These are phyloP conservation scores for Citrullus amarus DNA, from an alignment of 306 rosid species.

Conservation along the genomic window DNA sequence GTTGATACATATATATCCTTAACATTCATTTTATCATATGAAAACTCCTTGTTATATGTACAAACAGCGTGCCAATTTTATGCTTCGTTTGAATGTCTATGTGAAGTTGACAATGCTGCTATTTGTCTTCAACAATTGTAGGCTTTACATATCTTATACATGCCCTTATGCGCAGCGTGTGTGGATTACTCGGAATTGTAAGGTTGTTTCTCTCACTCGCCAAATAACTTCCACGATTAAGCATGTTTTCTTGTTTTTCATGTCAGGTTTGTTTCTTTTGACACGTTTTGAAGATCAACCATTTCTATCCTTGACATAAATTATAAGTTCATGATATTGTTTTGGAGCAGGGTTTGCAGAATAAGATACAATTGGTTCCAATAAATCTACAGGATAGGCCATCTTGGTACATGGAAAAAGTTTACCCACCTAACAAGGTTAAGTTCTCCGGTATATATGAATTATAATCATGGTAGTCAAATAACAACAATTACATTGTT, in stretches of 20 bases:
- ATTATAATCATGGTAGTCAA: background rate
- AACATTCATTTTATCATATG: background rate
- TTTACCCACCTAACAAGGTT: conserved; percentile 71
- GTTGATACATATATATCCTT: background rate
- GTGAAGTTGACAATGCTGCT: conserved; percentile 5
- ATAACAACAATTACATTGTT: background rate
- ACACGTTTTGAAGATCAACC: background rate
- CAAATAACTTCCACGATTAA: background rate
- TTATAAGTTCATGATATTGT: background rate
- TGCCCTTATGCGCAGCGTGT: conserved; percentile 89
- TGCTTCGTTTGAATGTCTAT: conserved; percentile 1
- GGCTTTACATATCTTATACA: conserved; percentile 65
- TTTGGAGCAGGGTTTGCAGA: conserved; percentile 57
- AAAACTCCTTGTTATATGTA: background rate
- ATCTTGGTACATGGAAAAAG: conserved; percentile 73
- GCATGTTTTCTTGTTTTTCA: background rate
- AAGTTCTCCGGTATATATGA: background rate
- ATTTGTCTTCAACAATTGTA: conserved; percentile 12
- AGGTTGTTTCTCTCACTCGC: conserved; percentile 32
- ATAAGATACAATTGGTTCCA: conserved; percentile 55
- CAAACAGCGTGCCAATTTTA: background rate
- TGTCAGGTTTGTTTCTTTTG: background rate
- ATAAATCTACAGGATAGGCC: conserved; percentile 71
- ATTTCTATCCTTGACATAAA: background rate
- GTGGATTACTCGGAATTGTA: conserved; percentile 71